Evolutionary conservation across 768 basidiomycete genomes (phyloP), one percentile per base, ranked within the genome.

Genomic region (Suillus weaverae): DNA sequence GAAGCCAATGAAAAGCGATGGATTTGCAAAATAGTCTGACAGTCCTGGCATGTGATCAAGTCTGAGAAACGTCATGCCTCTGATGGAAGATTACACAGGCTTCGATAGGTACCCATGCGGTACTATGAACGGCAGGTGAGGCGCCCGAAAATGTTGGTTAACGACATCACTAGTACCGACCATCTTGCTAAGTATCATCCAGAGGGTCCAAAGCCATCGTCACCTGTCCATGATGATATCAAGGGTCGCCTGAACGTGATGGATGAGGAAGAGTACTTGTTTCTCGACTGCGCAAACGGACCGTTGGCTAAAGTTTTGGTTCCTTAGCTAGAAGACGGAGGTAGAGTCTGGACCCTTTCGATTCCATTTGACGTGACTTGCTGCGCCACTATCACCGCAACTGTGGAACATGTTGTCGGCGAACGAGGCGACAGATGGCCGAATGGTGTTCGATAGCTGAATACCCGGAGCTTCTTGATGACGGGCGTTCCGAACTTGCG

Each of bases 301-400:
- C 64, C 55, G 59, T 67, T 71, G 39, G 62, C 5, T 22, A 4
- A 9, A 11, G 11, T 46, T 22, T 22, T n/a, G 10, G 4, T 11
- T n/a, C 10, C 18, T 48, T 13, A 6, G 22, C 38, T 11, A 67
- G 71, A 16, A 68, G 62, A 60, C 32, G 63, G 7, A 71, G 59
- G 59, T 71, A 70, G 4, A 74, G 13, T 11, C 44, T n/a, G 11
- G 11, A 22, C n/a, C 68, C 59, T 66, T 75, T 74, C 13, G 71
- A 76, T 50, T 63, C 69, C 71, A 74, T 73, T 56, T 61, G 63
- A 8, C 63, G 74, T 74, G n/a, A 73, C 62, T 36, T 63, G 70
- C 26, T 67, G 70, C 14, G 73, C 71, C 73, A 74, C 73, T 74
- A 32, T 62, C 33, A 54, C 48, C 46, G 18, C 32, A 54, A 11